Conservation (phyloP, 106 monocot species). For the Acorus calamus region DNA sequence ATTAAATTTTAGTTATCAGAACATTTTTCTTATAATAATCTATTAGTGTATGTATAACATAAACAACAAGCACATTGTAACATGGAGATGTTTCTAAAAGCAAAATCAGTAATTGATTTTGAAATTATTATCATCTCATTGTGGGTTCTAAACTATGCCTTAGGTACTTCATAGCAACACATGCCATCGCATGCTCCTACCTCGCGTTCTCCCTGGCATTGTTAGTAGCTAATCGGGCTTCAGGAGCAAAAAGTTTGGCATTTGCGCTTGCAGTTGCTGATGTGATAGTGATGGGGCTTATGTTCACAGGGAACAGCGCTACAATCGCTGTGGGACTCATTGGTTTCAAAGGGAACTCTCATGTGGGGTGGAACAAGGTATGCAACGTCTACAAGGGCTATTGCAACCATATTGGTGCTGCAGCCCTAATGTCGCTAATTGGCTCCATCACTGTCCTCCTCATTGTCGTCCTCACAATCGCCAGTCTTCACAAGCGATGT, state of each 20-base stretch:
- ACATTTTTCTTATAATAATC: too few species aligned
- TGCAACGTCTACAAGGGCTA: slow-evolving; percentile 38
- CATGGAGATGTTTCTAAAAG: too few species aligned
- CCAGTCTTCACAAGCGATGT: slow-evolving; percentile 20
- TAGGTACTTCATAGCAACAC: slow-evolving; percentile 34
- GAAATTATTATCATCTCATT: too few species aligned
- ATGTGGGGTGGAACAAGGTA: slow-evolving; percentile 55
- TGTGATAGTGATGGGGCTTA: slow-evolving; percentile 24
- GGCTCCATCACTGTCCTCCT: slow-evolving; percentile 19
- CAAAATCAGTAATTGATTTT: too few species aligned
- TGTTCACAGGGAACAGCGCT: slow-evolving; percentile 47
- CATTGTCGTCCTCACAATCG: slow-evolving; percentile 14
- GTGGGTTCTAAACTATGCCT: too few species aligned
- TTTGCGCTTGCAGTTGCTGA: slow-evolving; percentile 13
- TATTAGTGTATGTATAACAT: too few species aligned
- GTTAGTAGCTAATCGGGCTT: background rate
- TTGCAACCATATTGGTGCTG: slow-evolving; percentile 16
- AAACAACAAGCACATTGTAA: too few species aligned
- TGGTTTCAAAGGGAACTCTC: slow-evolving; percentile 37
- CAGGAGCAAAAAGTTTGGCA: background rate
- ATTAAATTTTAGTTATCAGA: too few species aligned
- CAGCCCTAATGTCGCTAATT: slow-evolving; percentile 20
- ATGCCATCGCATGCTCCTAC: slow-evolving; percentile 25
- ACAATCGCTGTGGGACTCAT: slow-evolving; percentile 36
- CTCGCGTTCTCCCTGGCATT: slow-evolving; percentile 8